A percentile compares a stretch with the other conserved stretches of the same genome.
phyloP scores from a whole-genome alignment of 176 grass and related monocot species.

The Guadua angustifolia region DNA sequence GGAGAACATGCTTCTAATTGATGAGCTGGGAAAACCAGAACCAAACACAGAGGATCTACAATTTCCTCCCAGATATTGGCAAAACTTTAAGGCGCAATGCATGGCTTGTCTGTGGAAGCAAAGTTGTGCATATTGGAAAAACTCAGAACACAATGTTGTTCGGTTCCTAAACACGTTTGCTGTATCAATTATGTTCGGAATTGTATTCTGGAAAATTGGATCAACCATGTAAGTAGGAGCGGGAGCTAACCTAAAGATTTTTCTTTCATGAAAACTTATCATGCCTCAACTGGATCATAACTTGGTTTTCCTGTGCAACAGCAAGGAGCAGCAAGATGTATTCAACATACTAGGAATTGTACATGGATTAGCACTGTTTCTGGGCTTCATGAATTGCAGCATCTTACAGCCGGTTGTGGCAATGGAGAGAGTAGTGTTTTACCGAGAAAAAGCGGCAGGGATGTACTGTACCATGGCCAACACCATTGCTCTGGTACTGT shows the following conservation, averaged over 20 bases:
- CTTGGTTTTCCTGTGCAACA: conserved; percentile 48
- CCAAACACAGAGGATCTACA: conserved; percentile 57
- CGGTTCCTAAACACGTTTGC: conserved; percentile 79
- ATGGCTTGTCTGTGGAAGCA: conserved; percentile 92
- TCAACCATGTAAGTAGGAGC: conserved; percentile 70
- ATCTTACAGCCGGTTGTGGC: conserved; percentile 73
- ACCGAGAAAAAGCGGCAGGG: conserved; percentile 70
- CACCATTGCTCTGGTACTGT: conserved; percentile 67
- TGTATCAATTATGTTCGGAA: conserved; percentile 74
- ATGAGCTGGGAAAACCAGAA: conserved; percentile 62
- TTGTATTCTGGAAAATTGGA: conserved; percentile 88
- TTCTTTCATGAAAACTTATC: neutral
- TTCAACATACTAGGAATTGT: conserved; percentile 76
- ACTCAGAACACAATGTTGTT: conserved; percentile 82
- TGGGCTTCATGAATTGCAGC: conserved; percentile 74
- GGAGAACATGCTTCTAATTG: conserved; percentile 71
- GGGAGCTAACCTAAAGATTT: neutral
- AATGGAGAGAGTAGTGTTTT: conserved; percentile 64
- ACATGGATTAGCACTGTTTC: conserved; percentile 66
- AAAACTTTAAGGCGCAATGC: conserved; percentile 62
- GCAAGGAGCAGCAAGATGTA: conserved; percentile 72
- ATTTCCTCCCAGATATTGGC: conserved; percentile 69
- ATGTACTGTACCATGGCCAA: conserved; percentile 79
- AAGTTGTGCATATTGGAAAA: conserved; percentile 94
- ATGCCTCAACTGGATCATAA: conserved; percentile 26